Evolutionary conservation across 192 early-diverging fungal genomes (phyloP).

Genomic region (Allomyces macrogynus): DNA sequence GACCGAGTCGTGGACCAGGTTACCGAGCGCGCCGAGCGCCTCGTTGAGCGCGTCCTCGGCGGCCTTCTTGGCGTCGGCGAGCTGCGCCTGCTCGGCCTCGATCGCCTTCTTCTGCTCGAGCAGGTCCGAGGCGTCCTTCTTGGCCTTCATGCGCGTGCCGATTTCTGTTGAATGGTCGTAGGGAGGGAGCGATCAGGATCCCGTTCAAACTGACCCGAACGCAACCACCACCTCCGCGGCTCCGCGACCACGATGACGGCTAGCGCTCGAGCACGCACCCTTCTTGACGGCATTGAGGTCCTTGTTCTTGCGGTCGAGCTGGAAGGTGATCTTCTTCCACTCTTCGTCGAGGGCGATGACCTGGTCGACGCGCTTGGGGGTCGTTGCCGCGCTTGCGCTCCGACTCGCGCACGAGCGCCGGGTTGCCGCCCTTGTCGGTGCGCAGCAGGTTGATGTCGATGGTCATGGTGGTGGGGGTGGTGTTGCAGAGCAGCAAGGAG

Average conservation of each 20-base stretch:
- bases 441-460: constrained; percentile 85
- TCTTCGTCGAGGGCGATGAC: constrained; percentile 73
- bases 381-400: constrained; percentile 70
- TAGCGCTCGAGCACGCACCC: neutral
- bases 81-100: constrained; percentile 42
- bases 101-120: constrained; percentile 52
- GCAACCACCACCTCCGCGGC: no score
- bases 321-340: constrained; percentile 66
- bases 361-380: constrained; percentile 73
- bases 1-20: constrained; percentile 84
- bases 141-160: constrained; percentile 69
- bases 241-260: no score
- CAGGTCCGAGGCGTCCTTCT: constrained; percentile 62
- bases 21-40: constrained; percentile 60
- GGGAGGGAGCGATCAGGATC: no score
- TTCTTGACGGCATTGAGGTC: constrained; percentile 81
- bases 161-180: constrained; percentile 26
- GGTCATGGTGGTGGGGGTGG: constrained; percentile 5
- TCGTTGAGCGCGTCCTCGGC: constrained; percentile 41
- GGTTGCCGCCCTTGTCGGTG: constrained; percentile 79
- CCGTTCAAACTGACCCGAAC: no score
- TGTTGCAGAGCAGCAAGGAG: no score
- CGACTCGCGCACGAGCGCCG: constrained; percentile 77
- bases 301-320: constrained; percentile 74
- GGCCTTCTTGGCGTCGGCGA: constrained; percentile 51